These are phyloP conservation scores for Glycine soja DNA, from an alignment of 306 rosid genomes.

Conservation along the genomic window DNA sequence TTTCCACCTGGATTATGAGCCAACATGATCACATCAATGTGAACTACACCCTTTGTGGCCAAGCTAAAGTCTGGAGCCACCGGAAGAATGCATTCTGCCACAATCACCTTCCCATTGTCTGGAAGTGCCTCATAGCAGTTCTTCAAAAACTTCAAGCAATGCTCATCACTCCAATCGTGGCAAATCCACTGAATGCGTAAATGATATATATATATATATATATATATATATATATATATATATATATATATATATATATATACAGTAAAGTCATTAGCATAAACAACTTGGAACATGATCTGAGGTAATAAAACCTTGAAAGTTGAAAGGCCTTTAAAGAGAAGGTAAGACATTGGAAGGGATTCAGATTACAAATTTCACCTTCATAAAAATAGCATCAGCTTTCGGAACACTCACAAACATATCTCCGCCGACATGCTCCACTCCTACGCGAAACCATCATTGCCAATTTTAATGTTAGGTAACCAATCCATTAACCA, in stretches of 20 bases:
- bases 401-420: constrained; percentile 84
- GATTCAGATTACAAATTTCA: constrained; percentile 32
- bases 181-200: constrained; percentile 71
- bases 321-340: too few relatives aligned
- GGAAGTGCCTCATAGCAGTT: constrained; percentile 84
- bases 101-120: constrained; percentile 81
- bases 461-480: neutral
- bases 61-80: constrained; percentile 83
- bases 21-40: constrained; percentile 84
- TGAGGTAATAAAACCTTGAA: neutral
- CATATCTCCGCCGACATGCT: constrained; percentile 98
- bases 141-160: constrained; percentile 82
- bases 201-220: neutral
- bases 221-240: neutral
- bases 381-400: constrained; percentile 96
- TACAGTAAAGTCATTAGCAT: constrained; percentile 20
- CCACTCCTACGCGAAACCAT: constrained; percentile 68
- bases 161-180: constrained; percentile 95
- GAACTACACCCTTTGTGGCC: constrained; percentile 78
- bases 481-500: neutral
- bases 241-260: neutral
- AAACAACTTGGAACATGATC: constrained; percentile 6
- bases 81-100: constrained; percentile 91
- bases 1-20: constrained; percentile 94
- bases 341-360: constrained; percentile 1